Base-by-base conservation (phyloP, 139 green algal genomes). In the Eudorina sp. region DNA sequence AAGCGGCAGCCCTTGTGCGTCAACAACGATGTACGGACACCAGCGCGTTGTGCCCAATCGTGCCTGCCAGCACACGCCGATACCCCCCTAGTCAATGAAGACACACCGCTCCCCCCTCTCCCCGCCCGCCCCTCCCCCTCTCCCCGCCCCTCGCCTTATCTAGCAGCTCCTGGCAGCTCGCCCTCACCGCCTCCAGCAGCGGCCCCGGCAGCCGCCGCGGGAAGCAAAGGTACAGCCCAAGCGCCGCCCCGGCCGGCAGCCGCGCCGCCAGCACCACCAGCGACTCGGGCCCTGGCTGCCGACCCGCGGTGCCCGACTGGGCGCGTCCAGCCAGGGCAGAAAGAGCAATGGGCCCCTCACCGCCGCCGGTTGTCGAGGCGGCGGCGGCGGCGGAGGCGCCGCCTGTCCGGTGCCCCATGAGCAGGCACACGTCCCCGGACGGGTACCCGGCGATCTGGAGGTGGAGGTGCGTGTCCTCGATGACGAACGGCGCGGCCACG, bases 181-280 rank as follows among this genome's bases (percentile, higher is more conserved):
- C 40, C 38, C 53, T 36, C 55, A 85, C 78, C 78, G 55, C 55
- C 78, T 74, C 78, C 78, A 85, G 78, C 55, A 85, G 53, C 38
- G 38, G 21, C 55, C 51, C 78, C 27, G 78, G 78, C 55, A 85
- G 58, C 23, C 78, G 78, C 55, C 27, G 27, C 7, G 78, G 38
- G 29, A 85, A 85, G 55, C 78, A 74, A 36, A 85, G 38, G 55
- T 74, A 85, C 53, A 85, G 21, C 23, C 55, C 78, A 55, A 85
- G 29, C 55, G 55, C 55, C 78, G 78, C 55, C 14, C 78, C 78
- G 4, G 55, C 78, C 0, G 29, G 31, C 38, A 85, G 55, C 8
- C 16, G 13, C 53, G 74, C 13, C 38, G 78, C 41, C 55, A 85
- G 58, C 40, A 85, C 38, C 36, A 73, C 78, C 27, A 85, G 55